Conservation (phyloP, 2,329 filamentous ascomycete genomes). For the Botrytis cinerea region DNA sequence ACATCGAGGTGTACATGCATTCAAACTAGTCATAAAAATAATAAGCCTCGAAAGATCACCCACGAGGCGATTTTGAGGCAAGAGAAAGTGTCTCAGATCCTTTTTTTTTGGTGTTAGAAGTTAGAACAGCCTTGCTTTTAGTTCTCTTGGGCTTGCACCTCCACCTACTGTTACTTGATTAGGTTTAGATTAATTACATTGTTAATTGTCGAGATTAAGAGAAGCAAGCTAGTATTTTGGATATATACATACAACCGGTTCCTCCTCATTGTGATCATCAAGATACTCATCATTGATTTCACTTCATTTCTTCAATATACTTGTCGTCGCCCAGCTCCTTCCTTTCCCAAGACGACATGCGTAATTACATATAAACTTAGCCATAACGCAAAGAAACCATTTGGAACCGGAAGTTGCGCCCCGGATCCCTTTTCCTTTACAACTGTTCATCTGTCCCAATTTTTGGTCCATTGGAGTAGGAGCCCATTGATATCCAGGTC, state of each 20-base stretch:
- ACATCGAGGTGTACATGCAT: background rate
- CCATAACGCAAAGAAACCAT: constrained; percentile 10
- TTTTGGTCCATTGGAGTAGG: constrained; percentile 23
- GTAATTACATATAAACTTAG: constrained; percentile 6
- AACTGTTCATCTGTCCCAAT: constrained; percentile 21
- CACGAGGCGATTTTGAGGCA: constrained; percentile 18
- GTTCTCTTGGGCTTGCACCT: background rate
- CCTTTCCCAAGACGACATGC: constrained; percentile 7
- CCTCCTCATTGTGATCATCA: background rate
- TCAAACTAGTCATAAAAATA: background rate
- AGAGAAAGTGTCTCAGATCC: constrained; percentile 13
- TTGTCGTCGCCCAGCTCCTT: constrained; percentile 12
- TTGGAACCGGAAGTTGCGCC: constrained; percentile 16
- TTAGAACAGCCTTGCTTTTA: constrained; percentile 11
- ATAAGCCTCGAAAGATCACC: background rate
- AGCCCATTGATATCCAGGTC: constrained; percentile 19
- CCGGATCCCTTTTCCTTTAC: constrained; percentile 20
- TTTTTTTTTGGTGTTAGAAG: background rate
- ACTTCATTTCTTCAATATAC: constrained; percentile 11
- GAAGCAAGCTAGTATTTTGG: background rate
- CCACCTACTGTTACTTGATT: background rate
- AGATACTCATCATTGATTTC: background rate
- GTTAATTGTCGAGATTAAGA: background rate
- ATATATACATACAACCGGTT: constrained; percentile 12
- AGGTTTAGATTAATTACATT: background rate